Evolutionary conservation across 805 yeast genomes (phyloP), one percentile per base, ranked within the genome.

Genomic region (Pichia manshurica): DNA sequence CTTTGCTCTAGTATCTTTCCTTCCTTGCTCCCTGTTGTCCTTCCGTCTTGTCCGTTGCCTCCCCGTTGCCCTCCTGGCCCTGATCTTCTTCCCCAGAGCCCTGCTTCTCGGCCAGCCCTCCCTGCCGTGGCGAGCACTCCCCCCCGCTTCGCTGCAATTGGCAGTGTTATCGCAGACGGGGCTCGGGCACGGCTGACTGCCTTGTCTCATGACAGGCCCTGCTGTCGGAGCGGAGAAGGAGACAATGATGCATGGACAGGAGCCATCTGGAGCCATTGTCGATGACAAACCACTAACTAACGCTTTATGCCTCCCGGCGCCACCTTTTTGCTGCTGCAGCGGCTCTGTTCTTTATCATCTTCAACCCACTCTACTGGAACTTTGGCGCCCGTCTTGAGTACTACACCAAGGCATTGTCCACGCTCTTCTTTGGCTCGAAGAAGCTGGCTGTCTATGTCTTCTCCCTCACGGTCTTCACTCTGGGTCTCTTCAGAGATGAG

Each of bases 351-450:
- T 77, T 85, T 28, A 85, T 93, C 56, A 81, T 82, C 15, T 90
- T 93, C 77, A 93, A 93, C 64, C 99, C 99, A 16, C 77, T 86
- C 29, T 91, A 90, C 63, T 93, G 99, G 99, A 93, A 93, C 65
- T 75, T 84, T 49, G 95, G 79, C 20, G 99, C 99, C 5, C 77
- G 98, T 57, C 59, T 78, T 23, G 98, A 93, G 63, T 87, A 87
- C 73, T 78, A 79, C 50, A 80, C 87, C 15, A 84, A 85, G 55
- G 58, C 84, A 45, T 67, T 91, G 46, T 87, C 98, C 19, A 87
- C 84, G 58, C 52, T 86, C 19, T 75, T 84, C 1, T 83, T 86
- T 28, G 82, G 87, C 21, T 75, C 74, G 45, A 72, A 82, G 34
- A 78, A 74, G 47, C 65, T 68, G 16, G 99, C 97, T 3, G 95